Evolutionary conservation across 2,329 filamentous ascomycete genomes (phyloP).

Genomic region (Fusarium sp.): DNA sequence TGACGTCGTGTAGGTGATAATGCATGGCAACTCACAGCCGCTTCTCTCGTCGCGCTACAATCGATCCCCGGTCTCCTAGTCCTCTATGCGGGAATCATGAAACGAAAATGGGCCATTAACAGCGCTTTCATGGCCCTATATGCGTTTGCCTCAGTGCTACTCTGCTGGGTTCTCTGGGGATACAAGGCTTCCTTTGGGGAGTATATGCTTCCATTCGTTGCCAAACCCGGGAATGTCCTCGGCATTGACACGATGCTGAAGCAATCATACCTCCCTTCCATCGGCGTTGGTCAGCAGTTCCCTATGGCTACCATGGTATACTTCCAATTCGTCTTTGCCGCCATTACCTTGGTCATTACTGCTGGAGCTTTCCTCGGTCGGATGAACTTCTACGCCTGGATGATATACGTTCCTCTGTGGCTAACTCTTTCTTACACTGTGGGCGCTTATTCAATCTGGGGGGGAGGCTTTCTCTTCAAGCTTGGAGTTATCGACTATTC

Average conservation of each 20-base stretch:
- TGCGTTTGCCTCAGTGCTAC: not conserved
- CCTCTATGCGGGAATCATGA: not conserved
- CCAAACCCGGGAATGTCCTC: not conserved
- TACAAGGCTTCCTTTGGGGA: not conserved
- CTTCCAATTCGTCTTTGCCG: not conserved
- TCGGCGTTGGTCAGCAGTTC: not conserved
- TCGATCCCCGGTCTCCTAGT: not conserved
- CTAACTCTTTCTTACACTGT: not conserved
- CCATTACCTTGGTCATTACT: not conserved
- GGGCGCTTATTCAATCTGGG: not conserved
- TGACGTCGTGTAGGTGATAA: not conserved
- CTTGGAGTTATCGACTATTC: not conserved
- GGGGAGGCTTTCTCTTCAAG: not conserved
- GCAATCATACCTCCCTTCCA: not conserved
- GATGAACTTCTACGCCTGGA: not conserved
- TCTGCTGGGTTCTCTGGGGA: not conserved
- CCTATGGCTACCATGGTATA: not conserved
- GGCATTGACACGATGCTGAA: not conserved
- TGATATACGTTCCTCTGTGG: not conserved
- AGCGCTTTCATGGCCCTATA: not conserved
- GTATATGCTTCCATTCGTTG: not conserved
- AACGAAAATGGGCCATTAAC: not conserved
- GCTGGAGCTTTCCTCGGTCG: not conserved
- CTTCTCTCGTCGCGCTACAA: not conserved
- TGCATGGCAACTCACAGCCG: not conserved